Percentiles rank a stretch among this genome's conserved stretches.
phyloP scores from a whole-genome alignment of 2,329 filamentous ascomycete species.

The Tolypocladium capitatum region DNA sequence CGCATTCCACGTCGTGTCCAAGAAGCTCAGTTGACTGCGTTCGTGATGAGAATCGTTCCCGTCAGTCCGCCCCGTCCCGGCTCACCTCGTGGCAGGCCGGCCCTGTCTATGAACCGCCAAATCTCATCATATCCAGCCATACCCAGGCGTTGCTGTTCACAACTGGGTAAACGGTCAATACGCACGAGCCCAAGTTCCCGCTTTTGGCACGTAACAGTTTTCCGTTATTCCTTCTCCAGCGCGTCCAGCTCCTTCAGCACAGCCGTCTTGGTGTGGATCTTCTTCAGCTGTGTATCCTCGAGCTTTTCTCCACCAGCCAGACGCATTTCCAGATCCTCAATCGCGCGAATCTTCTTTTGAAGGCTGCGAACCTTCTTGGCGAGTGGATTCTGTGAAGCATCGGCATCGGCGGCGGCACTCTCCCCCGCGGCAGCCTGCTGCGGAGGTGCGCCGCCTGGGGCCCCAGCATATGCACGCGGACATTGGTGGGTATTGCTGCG shows the following conservation, averaged over 20 bases:
- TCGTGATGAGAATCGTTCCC: neutral
- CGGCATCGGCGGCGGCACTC: constrained; percentile 18
- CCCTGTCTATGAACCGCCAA: neutral
- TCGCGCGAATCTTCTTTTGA: constrained; percentile 94
- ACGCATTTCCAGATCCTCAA: constrained; percentile 96
- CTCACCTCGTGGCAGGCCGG: neutral
- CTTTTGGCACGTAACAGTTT: constrained; percentile 4
- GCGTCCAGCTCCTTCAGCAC: constrained; percentile 73
- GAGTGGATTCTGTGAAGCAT: constrained; percentile 49
- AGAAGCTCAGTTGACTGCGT: neutral
- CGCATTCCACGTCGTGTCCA: neutral
- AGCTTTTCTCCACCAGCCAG: constrained; percentile 89
- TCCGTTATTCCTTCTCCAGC: constrained; percentile 24
- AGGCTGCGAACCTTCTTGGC: constrained; percentile 92
- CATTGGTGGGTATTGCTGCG: constrained; percentile 37
- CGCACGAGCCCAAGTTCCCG: neutral
- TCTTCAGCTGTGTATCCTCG: constrained; percentile 96
- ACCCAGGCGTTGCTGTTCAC: neutral
- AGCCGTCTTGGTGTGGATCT: constrained; percentile 77
- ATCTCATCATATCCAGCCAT: neutral
- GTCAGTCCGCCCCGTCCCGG: neutral
- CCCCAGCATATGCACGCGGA: constrained; percentile 14
- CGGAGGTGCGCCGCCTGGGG: constrained; percentile 10
- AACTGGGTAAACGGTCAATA: neutral
- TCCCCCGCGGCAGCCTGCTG: constrained; percentile 28